Evolutionary conservation across 2,329 filamentous ascomycete genomes (phyloP).

Genomic region (Graphilbum sp.): DNA sequence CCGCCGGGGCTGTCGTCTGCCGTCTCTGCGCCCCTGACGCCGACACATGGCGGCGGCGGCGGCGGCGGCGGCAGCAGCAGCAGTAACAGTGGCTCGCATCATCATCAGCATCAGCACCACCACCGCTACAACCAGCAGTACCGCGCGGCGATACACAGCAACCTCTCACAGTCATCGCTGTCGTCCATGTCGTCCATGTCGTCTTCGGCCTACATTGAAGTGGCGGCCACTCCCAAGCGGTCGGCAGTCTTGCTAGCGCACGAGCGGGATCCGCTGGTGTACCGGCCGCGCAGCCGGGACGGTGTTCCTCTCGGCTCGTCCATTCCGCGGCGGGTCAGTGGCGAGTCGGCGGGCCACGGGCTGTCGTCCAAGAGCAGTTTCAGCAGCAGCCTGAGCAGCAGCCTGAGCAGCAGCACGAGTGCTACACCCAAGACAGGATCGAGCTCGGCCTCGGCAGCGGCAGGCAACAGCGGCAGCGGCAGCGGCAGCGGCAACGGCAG

Average conservation of each 20-base stretch:
- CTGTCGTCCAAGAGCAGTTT: slow-evolving; percentile 6
- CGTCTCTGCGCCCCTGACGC: slow-evolving; percentile 33
- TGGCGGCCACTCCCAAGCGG: slow-evolving; percentile 25
- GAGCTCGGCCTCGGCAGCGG: background rate
- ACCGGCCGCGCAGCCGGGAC: slow-evolving; percentile 17
- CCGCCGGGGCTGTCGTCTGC: slow-evolving; percentile 34
- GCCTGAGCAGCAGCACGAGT: too few relatives aligned
- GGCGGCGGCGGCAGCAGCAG: background rate
- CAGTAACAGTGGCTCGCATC: too few relatives aligned
- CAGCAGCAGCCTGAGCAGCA: slow-evolving; percentile 2
- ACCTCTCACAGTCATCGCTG: slow-evolving; percentile 14
- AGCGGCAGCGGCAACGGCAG: background rate
- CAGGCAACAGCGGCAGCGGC: background rate
- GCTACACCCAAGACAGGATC: too few relatives aligned
- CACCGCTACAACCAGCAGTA: slow-evolving; percentile 7
- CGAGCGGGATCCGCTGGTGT: slow-evolving; percentile 21
- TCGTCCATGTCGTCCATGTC: slow-evolving; percentile 2
- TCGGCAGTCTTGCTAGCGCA: slow-evolving; percentile 17
- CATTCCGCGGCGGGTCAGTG: slow-evolving; percentile 17
- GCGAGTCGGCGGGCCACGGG: slow-evolving; percentile 12
- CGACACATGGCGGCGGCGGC: slow-evolving; percentile 24
- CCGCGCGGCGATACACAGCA: slow-evolving; percentile 13
- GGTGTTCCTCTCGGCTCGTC: slow-evolving; percentile 9
- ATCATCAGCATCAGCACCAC: slow-evolving; percentile 1
- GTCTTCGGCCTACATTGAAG: slow-evolving; percentile 30